Evolutionary conservation across 1,284 basidiomycete genomes (phyloP).

Genomic region (Heliocybe sulcata): DNA sequence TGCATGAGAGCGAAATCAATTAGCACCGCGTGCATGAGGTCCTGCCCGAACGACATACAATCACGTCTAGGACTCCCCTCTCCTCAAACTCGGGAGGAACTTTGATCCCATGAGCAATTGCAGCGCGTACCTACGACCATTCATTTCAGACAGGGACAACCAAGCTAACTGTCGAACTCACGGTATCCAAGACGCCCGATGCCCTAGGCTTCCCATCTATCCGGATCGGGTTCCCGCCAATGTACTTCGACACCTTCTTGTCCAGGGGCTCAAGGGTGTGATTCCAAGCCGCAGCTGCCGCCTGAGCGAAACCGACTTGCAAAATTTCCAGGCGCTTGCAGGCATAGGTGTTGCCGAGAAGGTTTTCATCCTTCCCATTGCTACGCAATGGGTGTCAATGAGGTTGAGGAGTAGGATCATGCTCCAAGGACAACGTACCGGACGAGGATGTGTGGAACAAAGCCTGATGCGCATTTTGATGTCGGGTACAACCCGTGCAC

Average conservation of each 20-base stretch:
- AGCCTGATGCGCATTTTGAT: constrained; percentile 34
- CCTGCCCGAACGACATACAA: constrained; percentile 46
- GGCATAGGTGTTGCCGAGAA: constrained; percentile 59
- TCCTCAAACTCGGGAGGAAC: constrained; percentile 68
- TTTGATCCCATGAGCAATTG: constrained; percentile 62
- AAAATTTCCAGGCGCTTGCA: constrained; percentile 65
- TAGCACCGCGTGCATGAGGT: not conserved
- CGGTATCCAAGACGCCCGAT: constrained; percentile 77
- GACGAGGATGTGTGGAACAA: constrained; percentile 46
- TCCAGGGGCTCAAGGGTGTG: constrained; percentile 60
- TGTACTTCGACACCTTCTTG: constrained; percentile 58
- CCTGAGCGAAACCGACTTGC: constrained; percentile 55
- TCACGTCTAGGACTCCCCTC: constrained; percentile 43
- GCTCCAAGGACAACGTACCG: constrained; percentile 33
- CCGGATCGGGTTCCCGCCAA: constrained; percentile 62
- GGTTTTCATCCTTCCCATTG: constrained; percentile 66
- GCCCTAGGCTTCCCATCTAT: constrained; percentile 73
- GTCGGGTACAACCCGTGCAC: constrained; percentile 66
- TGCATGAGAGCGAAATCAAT: not conserved
- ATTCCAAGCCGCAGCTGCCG: constrained; percentile 63
- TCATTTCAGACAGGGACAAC: not conserved
- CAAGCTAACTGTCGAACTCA: constrained; percentile 20
- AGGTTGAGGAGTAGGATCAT: too few species aligned
- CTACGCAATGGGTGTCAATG: constrained; percentile 24
- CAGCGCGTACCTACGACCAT: constrained; percentile 46